Conservation (phyloP, 148 eudicot species). For the Silene conica region DNA sequence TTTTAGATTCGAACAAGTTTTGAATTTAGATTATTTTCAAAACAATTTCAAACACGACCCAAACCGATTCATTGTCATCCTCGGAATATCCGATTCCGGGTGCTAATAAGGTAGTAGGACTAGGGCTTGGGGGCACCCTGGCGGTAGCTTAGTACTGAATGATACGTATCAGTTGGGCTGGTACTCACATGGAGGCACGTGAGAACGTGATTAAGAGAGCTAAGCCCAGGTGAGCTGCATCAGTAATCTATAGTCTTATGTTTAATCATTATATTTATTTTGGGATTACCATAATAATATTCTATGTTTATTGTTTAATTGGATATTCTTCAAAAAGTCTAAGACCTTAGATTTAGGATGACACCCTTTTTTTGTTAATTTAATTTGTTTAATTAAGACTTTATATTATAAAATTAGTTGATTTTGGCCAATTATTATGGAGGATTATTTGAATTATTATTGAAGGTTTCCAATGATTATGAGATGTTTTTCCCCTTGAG, state of each 20-base stretch:
- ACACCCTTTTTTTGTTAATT: not conserved
- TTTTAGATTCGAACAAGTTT: not conserved
- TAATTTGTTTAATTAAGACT: not conserved
- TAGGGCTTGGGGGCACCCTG: too few species aligned
- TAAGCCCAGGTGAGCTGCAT: conserved; percentile 25
- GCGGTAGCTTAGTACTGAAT: conserved; percentile 20
- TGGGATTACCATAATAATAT: not conserved
- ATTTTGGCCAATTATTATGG: conserved; percentile 8
- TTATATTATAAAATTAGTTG: not conserved
- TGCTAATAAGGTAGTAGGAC: too few species aligned
- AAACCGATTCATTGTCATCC: not conserved
- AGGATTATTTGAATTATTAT: conserved; percentile 13
- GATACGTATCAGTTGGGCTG: conserved; percentile 21
- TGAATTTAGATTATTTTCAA: not conserved
- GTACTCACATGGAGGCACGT: conserved; percentile 34
- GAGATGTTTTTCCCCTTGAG: not conserved
- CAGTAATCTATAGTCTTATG: not conserved
- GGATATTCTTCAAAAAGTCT: not conserved
- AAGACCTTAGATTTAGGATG: conserved; percentile 2
- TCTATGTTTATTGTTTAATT: not conserved
- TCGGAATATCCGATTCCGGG: not conserved
- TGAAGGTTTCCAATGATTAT: conserved; percentile 19
- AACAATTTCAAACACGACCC: not conserved
- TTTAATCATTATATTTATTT: not conserved
- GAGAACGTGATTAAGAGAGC: conserved; percentile 26